Evolutionary conservation across 176 grass and related monocot genomes (phyloP).

Genomic region (Avena sativa): DNA sequence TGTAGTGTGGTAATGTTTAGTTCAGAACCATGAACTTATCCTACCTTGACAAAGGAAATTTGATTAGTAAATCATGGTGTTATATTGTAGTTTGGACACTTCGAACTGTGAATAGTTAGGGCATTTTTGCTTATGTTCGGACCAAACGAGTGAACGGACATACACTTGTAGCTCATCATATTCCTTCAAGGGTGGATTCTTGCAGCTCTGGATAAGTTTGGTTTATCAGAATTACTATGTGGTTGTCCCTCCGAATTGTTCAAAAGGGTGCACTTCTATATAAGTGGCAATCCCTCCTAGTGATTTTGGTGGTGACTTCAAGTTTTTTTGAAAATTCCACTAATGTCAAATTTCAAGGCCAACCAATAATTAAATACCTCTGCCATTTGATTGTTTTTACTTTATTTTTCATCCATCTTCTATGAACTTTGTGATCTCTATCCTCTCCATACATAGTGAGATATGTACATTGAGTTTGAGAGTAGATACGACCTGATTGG

Average conservation of each 20-base stretch:
- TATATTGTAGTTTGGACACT: neutral
- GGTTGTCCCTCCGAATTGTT: neutral
- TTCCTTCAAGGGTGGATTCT: neutral
- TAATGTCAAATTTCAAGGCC: neutral
- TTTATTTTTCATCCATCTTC: neutral
- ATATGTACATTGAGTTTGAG: neutral
- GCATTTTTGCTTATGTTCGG: neutral
- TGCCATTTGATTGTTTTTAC: neutral
- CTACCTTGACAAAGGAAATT: neutral
- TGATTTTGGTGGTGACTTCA: neutral
- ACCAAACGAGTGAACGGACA: neutral
- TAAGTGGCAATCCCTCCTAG: neutral
- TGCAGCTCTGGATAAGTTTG: neutral
- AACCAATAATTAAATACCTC: neutral
- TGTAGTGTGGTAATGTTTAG: neutral
- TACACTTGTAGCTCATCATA: neutral
- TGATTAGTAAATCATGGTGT: neutral
- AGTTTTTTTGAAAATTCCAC: neutral
- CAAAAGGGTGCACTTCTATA: neutral
- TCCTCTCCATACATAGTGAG: neutral
- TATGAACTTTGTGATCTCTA: neutral
- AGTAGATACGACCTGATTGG: neutral
- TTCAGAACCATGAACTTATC: neutral
- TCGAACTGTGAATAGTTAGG: neutral
- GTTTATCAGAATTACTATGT: neutral